Percentiles rank a stretch among this genome's conserved stretches.
phyloP scores from a whole-genome alignment of 768 basidiomycete genomes.

The Amanita fuliginea region DNA sequence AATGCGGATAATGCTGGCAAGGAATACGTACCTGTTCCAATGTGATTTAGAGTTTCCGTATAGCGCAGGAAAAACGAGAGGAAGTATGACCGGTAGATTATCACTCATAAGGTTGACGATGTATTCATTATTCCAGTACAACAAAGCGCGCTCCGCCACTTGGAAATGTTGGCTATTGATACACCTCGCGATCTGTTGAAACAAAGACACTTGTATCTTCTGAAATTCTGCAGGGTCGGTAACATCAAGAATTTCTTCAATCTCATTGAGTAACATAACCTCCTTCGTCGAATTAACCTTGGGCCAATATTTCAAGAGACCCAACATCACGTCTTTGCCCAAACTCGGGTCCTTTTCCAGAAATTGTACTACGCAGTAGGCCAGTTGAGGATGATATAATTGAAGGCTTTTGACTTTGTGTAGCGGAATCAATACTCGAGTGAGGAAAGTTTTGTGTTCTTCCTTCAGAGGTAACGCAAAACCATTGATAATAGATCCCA shows the following conservation, averaged over 20 bases:
- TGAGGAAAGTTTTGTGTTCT: conserved; percentile 97
- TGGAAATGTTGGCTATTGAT: conserved; percentile 99
- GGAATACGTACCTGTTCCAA: conserved; percentile 77
- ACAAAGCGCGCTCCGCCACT: conserved; percentile 91
- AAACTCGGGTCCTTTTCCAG: conserved; percentile 89
- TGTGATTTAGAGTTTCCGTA: conserved; percentile 95
- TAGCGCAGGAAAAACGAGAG: conserved; percentile 93
- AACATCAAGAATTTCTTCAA: conserved; percentile 97
- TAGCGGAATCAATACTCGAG: conserved; percentile 85
- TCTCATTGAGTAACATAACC: conserved; percentile 99
- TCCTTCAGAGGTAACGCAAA: conserved; percentile 97
- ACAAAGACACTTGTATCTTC: conserved; percentile 88
- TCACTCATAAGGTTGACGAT: conserved; percentile 99
- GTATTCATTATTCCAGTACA: conserved; percentile 99
- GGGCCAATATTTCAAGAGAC: conserved; percentile 96
- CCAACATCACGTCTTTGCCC: conserved; percentile 93
- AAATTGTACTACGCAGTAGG: conserved; percentile 99
- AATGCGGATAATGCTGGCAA: background rate
- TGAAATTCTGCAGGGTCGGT: conserved; percentile 94
- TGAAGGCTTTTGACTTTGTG: conserved; percentile 99
- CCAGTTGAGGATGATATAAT: conserved; percentile 97
- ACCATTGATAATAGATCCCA: conserved; percentile 99
- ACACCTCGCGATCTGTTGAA: conserved; percentile 90
- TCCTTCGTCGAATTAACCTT: conserved; percentile 99
- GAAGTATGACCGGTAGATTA: conserved; percentile 78